Conservation (phyloP, 345 rosid genomes). For the Noccaea caerulescens region DNA sequence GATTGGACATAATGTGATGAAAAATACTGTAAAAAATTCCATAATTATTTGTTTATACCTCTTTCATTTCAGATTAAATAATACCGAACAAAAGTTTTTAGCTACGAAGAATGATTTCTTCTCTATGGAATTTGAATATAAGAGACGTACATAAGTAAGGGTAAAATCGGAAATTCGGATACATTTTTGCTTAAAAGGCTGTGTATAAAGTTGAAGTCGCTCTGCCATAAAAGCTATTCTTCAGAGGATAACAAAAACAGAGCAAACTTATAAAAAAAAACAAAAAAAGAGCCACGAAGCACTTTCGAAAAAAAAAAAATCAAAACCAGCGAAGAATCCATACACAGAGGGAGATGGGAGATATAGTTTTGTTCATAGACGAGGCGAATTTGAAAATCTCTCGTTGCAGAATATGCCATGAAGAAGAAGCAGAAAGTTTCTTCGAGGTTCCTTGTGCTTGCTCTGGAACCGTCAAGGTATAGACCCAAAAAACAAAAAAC, state of each 20-base stretch:
- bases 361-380: slow-evolving; percentile 58
- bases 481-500: background rate
- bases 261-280: background rate
- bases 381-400: slow-evolving; percentile 38
- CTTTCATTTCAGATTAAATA: too few species aligned
- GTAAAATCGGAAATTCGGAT: slow-evolving; percentile 17
- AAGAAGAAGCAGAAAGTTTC: slow-evolving; percentile 76
- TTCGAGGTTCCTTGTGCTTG: slow-evolving; percentile 95
- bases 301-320: background rate
- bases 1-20: slow-evolving; percentile 18
- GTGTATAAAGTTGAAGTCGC: slow-evolving; percentile 30
- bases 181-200: background rate
- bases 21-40: background rate
- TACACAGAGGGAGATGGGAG: slow-evolving; percentile 56
- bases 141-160: slow-evolving; percentile 17
- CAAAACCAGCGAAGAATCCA: slow-evolving; percentile 1
- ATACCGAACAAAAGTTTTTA: background rate
- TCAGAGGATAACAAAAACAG: slow-evolving; percentile 32
- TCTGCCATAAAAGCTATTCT: slow-evolving; percentile 23
- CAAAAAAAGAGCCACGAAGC: slow-evolving; percentile 6
- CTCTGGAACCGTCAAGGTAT: slow-evolving; percentile 92
- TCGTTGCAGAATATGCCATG: slow-evolving; percentile 87
- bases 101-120: background rate
- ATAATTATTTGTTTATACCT: background rate
- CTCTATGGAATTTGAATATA: slow-evolving; percentile 19